These are phyloP conservation scores for Barnettozyma sucrosica DNA, from an alignment of 805 yeast species.

Conservation along the genomic window DNA sequence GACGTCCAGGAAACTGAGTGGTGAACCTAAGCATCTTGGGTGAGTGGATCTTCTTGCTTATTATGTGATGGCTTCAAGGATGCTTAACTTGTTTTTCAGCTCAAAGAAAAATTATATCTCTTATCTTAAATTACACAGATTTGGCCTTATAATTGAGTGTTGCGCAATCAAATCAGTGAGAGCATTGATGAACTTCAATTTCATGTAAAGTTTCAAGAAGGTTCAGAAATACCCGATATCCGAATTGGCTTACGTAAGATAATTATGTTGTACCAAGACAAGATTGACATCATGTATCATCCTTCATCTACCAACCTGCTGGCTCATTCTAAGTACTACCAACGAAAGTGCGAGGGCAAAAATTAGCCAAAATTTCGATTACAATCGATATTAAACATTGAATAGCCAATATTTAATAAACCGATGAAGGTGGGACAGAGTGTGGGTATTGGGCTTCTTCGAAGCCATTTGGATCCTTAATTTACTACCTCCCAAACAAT, in stretches of 20 bases:
- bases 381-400: neutral
- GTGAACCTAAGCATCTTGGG: neutral
- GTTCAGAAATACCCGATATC: too few relatives aligned
- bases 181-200: neutral
- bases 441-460: neutral
- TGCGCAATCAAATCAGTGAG: too few relatives aligned
- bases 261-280: too few relatives aligned
- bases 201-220: too few relatives aligned
- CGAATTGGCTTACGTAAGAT: neutral
- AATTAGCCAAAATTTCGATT: too few relatives aligned
- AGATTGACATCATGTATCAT: too few relatives aligned
- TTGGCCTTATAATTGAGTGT: too few relatives aligned
- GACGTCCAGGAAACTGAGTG: neutral
- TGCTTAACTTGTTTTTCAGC: neutral
- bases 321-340: too few relatives aligned
- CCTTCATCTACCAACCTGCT: neutral
- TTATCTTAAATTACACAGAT: too few relatives aligned
- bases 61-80: too few relatives aligned
- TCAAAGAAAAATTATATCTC: neutral
- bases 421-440: neutral
- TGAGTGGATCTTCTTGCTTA: neutral
- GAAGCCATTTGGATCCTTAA: neutral
- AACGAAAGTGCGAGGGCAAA: neutral
- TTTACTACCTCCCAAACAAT: neutral
- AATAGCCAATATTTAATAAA: neutral